Evolutionary conservation across 75 land plant genomes (phyloP), one percentile per base, ranked within the genome.

Genomic region (Larix kaempferi): DNA sequence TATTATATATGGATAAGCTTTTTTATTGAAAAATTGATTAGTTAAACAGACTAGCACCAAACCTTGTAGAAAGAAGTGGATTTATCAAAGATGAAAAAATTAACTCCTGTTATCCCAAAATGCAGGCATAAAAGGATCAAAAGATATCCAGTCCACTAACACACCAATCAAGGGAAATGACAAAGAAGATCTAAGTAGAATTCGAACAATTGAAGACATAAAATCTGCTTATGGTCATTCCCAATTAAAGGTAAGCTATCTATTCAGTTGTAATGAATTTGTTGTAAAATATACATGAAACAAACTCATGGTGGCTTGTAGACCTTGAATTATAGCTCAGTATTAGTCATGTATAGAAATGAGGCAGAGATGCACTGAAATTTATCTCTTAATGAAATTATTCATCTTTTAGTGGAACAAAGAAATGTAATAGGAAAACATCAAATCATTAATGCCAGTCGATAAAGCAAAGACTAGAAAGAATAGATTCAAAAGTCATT

Each of bases 181-280:
- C 22, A 4, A 59, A 54, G 25, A 49, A 23, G 74, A 73, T 73
- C 15, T 23, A 23, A 54, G 16, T 52, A 73, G 74, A 44, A 11
- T 73, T 52, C 14, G 74, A 73, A 73, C 74, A 54, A 23, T 73
- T 44, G 41, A 39, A 23, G 74, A 73, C 17, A 73, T 73, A n/a
- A 37, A 73, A 37, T 73, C 74, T 52, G 74, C 74, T 52, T 73
- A 73, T 73, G 74, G 74, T 23, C 74, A 73, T 16, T 54, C 74
- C 25, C 57, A 73, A 22, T 25, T 52, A 23, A 73, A 49, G 74
- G 74, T 73, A 73, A 73, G 71, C 17, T 63, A 29, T 3, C 4
- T 66, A 17, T 66, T 21, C 49, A 25, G 3, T 14, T 14, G 35
- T 37, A 37, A 33, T 5, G 21, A 39, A 1, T 66, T 66, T 37